Percentiles rank a stretch among this genome's conserved stretches.
Evolutionary conservation across 139 green algal species (phyloP).

Genomic region (Picochlorum sp.): DNA sequence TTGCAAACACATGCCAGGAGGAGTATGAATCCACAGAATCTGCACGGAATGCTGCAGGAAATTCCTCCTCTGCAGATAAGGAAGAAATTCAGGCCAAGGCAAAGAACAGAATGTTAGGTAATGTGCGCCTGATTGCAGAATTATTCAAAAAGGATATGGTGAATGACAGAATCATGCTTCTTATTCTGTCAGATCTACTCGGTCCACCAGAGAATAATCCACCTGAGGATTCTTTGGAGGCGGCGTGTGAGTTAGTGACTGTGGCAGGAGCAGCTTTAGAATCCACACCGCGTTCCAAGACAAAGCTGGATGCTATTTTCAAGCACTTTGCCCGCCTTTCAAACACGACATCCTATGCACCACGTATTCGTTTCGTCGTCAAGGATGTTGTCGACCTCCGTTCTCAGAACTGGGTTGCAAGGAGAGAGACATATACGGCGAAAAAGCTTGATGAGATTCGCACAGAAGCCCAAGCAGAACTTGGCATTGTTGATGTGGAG

Average conservation of each 20-base stretch:
- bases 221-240: slow-evolving; percentile 85
- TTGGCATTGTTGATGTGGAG: slow-evolving; percentile 66
- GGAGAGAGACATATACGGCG: slow-evolving; percentile 23
- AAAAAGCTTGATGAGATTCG: slow-evolving; percentile 88
- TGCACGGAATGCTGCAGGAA: slow-evolving; percentile 40
- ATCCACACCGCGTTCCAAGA: slow-evolving; percentile 25
- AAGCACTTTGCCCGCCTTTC: slow-evolving; percentile 32
- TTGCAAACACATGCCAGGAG: slow-evolving; percentile 99
- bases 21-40: slow-evolving; percentile 84
- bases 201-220: slow-evolving; percentile 35
- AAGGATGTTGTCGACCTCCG: slow-evolving; percentile 64
- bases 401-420: slow-evolving; percentile 31
- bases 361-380: slow-evolving; percentile 52
- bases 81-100: slow-evolving; percentile 50
- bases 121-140: slow-evolving; percentile 94
- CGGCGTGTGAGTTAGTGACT: slow-evolving; percentile 82
- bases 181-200: slow-evolving; percentile 79
- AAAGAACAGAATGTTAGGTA: slow-evolving; percentile 86
- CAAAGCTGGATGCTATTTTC: slow-evolving; percentile 36
- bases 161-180: slow-evolving; percentile 87
- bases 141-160: slow-evolving; percentile 91
- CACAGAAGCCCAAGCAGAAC: slow-evolving; percentile 72
- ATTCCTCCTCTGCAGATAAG: slow-evolving; percentile 37
- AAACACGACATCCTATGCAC: slow-evolving; percentile 24
- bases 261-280: slow-evolving; percentile 53